Percentiles rank a stretch among this genome's conserved stretches.
These are phyloP conservation scores for Suillus discolor DNA, from an alignment of 768 basidiomycete genomes.

Conservation along the genomic window DNA sequence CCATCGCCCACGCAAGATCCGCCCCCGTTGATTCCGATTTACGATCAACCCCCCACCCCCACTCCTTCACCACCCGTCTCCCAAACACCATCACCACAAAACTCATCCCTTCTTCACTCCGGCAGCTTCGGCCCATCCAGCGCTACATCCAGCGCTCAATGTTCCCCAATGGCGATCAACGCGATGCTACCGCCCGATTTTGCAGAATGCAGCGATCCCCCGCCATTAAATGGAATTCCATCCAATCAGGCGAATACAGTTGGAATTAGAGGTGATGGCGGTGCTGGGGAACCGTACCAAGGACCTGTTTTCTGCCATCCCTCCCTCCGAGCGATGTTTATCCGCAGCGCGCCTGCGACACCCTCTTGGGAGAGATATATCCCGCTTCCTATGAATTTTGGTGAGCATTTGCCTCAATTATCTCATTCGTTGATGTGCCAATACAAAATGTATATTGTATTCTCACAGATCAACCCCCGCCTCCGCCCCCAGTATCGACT, in stretches of 20 bases:
- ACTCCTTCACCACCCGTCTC: constrained; percentile 31
- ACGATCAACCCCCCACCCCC: constrained; percentile 26
- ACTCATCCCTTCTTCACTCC: constrained; percentile 20
- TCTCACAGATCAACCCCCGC: constrained; percentile 4
- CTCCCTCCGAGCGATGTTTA: constrained; percentile 5
- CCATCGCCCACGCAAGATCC: constrained; percentile 9
- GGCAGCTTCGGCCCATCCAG: constrained; percentile 13
- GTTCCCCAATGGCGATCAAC: constrained; percentile 26
- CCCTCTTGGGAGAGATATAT: constrained; percentile 9
- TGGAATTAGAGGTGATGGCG: constrained; percentile 6
- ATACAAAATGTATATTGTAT: not conserved
- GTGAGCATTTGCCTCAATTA: not conserved
- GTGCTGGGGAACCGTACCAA: constrained; percentile 3
- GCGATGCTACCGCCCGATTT: constrained; percentile 25
- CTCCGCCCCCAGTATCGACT: not conserved
- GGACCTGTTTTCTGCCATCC: constrained; percentile 8
- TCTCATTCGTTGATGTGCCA: not conserved
- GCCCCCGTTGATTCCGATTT: not conserved
- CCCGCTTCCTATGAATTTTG: constrained; percentile 6
- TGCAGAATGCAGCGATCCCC: constrained; percentile 21
- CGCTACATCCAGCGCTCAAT: constrained; percentile 10
- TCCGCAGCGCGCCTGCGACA: constrained; percentile 6
- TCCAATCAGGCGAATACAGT: constrained; percentile 5
- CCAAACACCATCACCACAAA: constrained; percentile 29
- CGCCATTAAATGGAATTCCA: constrained; percentile 5